A percentile compares a stretch with the other conserved stretches of the same genome.
Conservation (phyloP, 805 yeast species). For the Suhomyces sp. region DNA sequence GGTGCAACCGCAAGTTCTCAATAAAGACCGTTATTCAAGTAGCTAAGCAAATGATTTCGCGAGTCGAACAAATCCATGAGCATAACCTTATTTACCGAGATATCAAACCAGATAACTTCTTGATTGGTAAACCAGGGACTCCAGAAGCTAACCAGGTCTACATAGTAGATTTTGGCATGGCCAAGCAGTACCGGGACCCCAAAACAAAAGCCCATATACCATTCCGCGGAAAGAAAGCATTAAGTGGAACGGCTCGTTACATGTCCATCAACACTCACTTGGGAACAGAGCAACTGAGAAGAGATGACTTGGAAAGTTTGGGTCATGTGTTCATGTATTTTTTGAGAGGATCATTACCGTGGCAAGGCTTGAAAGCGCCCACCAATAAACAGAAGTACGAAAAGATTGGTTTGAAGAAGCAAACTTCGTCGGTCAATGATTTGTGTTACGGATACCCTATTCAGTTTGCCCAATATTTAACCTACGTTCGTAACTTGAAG, state of each 20-base stretch:
- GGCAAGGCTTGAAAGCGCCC: conserved; percentile 99
- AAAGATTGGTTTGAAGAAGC: conserved; percentile 94
- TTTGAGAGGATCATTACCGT: conserved; percentile 89
- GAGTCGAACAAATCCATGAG: conserved; percentile 84
- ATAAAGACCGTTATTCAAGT: conserved; percentile 90
- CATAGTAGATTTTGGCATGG: conserved; percentile 98
- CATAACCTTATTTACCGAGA: conserved; percentile 92
- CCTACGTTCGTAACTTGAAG: conserved; percentile 80
- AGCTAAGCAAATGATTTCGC: conserved; percentile 88
- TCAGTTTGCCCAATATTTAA: conserved; percentile 89
- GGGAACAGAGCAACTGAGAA: conserved; percentile 94
- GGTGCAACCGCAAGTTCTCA: conserved; percentile 92
- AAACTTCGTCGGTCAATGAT: conserved; percentile 81
- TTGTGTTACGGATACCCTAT: conserved; percentile 86
- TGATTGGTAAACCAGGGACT: conserved; percentile 85
- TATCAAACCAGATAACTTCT: conserved; percentile 95
- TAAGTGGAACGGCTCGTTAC: conserved; percentile 97
- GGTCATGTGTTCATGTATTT: conserved; percentile 97
- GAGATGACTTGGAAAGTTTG: conserved; percentile 94
- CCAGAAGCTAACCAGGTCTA: conserved; percentile 82
- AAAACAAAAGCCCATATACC: conserved; percentile 94
- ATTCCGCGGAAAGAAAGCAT: conserved; percentile 90
- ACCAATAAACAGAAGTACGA: conserved; percentile 97
- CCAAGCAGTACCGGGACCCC: conserved; percentile 96
- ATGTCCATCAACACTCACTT: conserved; percentile 97